These are phyloP conservation scores for Dryas octopetala DNA, from an alignment of 306 rosid genomes.

Conservation along the genomic window DNA sequence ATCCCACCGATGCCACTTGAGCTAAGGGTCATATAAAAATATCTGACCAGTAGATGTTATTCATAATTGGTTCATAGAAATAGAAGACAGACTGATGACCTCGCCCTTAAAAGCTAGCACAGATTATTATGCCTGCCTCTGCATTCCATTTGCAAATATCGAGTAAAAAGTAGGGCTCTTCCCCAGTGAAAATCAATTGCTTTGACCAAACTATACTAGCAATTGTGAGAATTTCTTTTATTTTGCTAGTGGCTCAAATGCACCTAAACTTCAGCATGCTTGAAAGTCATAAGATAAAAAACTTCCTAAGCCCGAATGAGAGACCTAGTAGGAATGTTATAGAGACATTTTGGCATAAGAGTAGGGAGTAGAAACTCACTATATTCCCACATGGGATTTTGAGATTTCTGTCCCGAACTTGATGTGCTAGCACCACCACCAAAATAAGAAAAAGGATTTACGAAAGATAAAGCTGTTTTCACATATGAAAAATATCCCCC, in stretches of 20 bases:
- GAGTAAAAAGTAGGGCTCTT: background rate
- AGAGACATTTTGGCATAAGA: background rate
- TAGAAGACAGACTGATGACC: background rate
- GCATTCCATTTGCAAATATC: background rate
- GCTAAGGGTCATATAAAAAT: background rate
- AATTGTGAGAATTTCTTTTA: background rate
- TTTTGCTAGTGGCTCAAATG: background rate
- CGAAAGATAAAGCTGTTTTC: slow-evolving; percentile 44
- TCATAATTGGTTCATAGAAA: background rate
- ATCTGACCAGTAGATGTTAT: background rate
- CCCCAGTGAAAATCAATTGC: background rate
- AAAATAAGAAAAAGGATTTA: slow-evolving; percentile 57
- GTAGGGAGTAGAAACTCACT: slow-evolving; percentile 37
- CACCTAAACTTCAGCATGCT: background rate
- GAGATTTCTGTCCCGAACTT: slow-evolving; percentile 35
- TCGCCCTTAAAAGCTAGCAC: background rate
- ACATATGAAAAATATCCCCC: slow-evolving; percentile 41
- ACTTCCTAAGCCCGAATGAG: background rate
- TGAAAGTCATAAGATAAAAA: background rate
- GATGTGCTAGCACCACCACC: slow-evolving; percentile 43
- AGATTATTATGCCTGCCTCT: background rate
- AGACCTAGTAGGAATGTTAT: background rate
- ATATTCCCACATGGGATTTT: slow-evolving; percentile 30
- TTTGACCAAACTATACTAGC: background rate
- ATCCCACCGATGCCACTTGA: too few species aligned